phyloP scores from a whole-genome alignment of 2,329 filamentous ascomycete species.

The Fusarium tupiense region DNA sequence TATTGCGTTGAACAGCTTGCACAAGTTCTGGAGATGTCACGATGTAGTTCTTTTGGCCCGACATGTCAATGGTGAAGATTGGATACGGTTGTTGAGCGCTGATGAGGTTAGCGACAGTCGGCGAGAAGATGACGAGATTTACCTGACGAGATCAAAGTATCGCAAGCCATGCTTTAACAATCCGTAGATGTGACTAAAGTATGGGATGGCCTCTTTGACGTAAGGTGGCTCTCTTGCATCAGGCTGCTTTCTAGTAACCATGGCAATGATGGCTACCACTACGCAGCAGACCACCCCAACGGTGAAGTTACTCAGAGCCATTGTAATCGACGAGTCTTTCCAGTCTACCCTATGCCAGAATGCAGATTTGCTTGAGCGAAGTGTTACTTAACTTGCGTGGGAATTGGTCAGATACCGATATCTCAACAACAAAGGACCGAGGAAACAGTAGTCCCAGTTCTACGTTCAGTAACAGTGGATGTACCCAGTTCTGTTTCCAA shows the following conservation, averaged over 20 bases:
- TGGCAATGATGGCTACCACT: slow-evolving; percentile 1
- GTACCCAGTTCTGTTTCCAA: background rate
- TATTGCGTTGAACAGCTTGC: slow-evolving; percentile 32
- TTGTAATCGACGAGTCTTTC: background rate
- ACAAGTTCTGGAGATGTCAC: slow-evolving; percentile 37
- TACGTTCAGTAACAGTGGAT: background rate
- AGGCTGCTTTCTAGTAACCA: slow-evolving; percentile 1
- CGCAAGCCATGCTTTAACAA: slow-evolving; percentile 26
- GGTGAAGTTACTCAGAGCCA: slow-evolving; percentile 16
- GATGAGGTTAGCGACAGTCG: background rate
- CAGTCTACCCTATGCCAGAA: background rate
- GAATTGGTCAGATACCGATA: background rate
- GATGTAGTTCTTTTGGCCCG: slow-evolving; percentile 35
- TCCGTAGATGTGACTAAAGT: slow-evolving; percentile 30
- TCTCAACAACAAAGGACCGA: background rate
- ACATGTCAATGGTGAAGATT: slow-evolving; percentile 39
- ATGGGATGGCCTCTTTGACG: slow-evolving; percentile 22
- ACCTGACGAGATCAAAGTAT: slow-evolving; percentile 34
- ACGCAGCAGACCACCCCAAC: slow-evolving; percentile 15
- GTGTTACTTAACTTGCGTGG: background rate
- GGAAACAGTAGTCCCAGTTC: background rate
- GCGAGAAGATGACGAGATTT: background rate
- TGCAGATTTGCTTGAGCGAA: background rate
- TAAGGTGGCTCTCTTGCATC: slow-evolving; percentile 23
- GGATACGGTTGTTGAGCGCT: slow-evolving; percentile 33